A percentile compares a stretch with the other conserved stretches of the same genome.
These are phyloP conservation scores for Leccinum broughii DNA, from an alignment of 768 basidiomycete genomes.

Conservation along the genomic window DNA sequence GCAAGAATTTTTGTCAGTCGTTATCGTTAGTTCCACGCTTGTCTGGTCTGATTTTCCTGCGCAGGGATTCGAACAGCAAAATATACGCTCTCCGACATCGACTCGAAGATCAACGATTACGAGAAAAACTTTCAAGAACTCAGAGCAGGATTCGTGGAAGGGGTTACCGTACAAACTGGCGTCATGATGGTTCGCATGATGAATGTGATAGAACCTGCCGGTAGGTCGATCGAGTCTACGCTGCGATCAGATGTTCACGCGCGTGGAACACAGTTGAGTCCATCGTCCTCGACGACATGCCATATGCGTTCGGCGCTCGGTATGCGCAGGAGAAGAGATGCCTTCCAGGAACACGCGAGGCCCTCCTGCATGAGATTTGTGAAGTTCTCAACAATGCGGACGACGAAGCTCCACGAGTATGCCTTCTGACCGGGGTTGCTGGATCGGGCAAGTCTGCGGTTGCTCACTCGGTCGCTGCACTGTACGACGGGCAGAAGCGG, in stretches of 20 bases:
- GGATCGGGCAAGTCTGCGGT: neutral
- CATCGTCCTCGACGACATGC: no score
- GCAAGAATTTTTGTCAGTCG: no score
- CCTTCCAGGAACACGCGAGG: neutral
- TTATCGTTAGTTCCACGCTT: no score
- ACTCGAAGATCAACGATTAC: no score
- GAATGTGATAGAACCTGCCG: neutral
- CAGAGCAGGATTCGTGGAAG: neutral
- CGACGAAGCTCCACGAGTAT: no score
- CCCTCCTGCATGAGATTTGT: neutral
- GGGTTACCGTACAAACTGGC: neutral
- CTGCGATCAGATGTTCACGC: neutral
- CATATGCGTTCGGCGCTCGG: neutral
- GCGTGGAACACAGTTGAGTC: no score
- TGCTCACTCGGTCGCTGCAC: neutral
- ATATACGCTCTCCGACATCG: neutral
- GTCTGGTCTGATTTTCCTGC: neutral
- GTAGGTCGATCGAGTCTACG: neutral
- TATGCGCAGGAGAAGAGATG: neutral
- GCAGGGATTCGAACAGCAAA: neutral
- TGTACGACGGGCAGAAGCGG: neutral
- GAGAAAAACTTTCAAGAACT: neutral
- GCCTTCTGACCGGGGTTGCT: no score
- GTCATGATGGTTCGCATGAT: neutral
- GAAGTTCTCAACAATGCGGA: no score